Evolutionary conservation across 768 basidiomycete genomes (phyloP), one percentile per base, ranked within the genome.

Genomic region (Suillus placidus): DNA sequence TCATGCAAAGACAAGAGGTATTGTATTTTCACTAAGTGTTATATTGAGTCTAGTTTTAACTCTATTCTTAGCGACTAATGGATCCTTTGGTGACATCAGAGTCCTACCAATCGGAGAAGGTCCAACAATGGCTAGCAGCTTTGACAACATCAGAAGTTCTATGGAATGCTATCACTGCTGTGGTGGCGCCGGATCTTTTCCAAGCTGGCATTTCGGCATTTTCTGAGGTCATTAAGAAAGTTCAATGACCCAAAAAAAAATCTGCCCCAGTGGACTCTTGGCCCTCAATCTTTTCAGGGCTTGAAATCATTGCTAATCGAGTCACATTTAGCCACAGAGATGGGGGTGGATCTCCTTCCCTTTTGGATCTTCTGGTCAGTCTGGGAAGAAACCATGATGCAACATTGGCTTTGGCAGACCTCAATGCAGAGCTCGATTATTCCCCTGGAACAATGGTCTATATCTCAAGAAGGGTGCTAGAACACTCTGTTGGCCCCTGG

Each of bases 261-360:
- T 26, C 26, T 26, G 23, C 49, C 6, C 49, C 26, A 26, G 51
- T 52, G 30, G 26, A 30, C 23, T 56, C 55, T 14, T 65, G 60
- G 64, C 60, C 60, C 23, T 65, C 60, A 38, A 37, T 51, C 18
- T 65, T 49, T 56, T 54, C 30, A 14, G 60, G 51, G 12, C 49
- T 43, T 14, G 60, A 62, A 35, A 34, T 65, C 5, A 65, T 65
- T 52, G 26, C 60, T 54, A 65, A 65, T 38, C 35, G 6, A 16
- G 7, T 52, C 7, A 65, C 58, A 8, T 60, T 38, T 23, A 38
- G 18, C 20, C 57, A 60, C 37, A 20, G 43, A 47, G 64, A 64
- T 60, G 9, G 3, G 4, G 18, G 38, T 49, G 42, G 32, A n/a
- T 56, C 64, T 23, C 45, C 43, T 45, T 45, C 57, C 58, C 26